Base-by-base conservation (phyloP, 768 basidiomycete genomes). In the Steccherinum ochraceum region DNA sequence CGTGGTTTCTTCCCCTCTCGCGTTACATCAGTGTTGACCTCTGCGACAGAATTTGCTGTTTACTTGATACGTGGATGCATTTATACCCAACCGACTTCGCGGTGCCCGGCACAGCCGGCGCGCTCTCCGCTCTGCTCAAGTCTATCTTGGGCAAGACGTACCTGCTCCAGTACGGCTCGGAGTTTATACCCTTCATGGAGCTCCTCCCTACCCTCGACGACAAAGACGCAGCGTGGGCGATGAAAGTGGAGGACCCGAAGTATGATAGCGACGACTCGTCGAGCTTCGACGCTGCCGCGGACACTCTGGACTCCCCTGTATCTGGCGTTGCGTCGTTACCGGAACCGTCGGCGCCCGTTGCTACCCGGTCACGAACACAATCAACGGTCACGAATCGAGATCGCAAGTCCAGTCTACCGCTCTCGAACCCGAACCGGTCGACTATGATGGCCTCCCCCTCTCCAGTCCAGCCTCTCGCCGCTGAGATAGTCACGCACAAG, bases 121-220 rank as follows among this genome's bases (percentile, higher is more conserved):
- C 89, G 2, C 73, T 93, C 23, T 74, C 72, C 30, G 89, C 88
- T 10, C 72, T 93, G 40, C 80, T 91, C 60, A 87, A 84, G 58
- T 89, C 86, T 0, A 84, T 91, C 56, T 73, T 86, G 7, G 79
- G 81, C 46, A 89, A 91, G 64, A 85, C 85, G 0, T 83, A 91
- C 61, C 80, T 91, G 19, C 73, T 90, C 12, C 89, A 92, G 64
- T 93, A 93, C 56, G 90, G 86, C 30, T 83, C 86, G 12, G 86
- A 89, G 59, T 81, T 93, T 58, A 74, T 89, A 10, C 87, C 88
- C 1, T 92, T 93, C 62, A 71, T 89, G 27, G 86, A 90, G 56
- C 70, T 76, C 45, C 70, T 89, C 10, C 74, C 84, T 3, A 72
- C 65, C 26, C 70, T 87, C 21, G 67, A 71, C n/a, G 89, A 92